Base-by-base conservation (phyloP, 2,329 filamentous ascomycete genomes). In the Daldinia sp. region DNA sequence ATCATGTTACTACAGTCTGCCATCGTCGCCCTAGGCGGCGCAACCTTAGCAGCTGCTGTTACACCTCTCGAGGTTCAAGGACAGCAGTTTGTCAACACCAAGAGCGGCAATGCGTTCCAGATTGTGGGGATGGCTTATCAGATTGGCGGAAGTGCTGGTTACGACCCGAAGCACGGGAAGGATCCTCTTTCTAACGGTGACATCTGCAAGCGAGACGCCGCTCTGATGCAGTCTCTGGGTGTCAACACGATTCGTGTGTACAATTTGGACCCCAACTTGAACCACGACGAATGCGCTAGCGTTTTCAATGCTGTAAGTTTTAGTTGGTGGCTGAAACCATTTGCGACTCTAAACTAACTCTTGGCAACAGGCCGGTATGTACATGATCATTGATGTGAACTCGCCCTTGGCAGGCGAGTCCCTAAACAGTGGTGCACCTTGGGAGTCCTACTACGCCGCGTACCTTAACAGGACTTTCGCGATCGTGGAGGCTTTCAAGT, bases 221-320 rank as follows among this genome's bases (percentile, higher is more conserved):
- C 89, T 35, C 82, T 91, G 65, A 87, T 90, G 83, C 89, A 92
- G 81, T 80, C 83, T 60, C 82, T 90, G 61, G 88, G 89, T 69
- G 82, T 90, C 77, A 91, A 91, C 81, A 83, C 89, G 68, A 88
- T 92, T 75, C 89, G 89, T 56, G 88, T 90, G n/a, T 91, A 91
- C 82, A 91, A 91, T 82, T 78, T 91, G 68, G 85, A 89, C 78
- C 89, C 89, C 33, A 79, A 89, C 74, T 79, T 90, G 69, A 90
- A 91, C 82, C 89, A 91, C 76, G 88, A 91, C 72, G 83, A 86
- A 71, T 91, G 89, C 75, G 89, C 87, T 65, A 89, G 86, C 73
- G 89, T 91, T 74, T 91, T 91, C 83, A 91, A 91, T 72, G 85
- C 86, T 28, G 87, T 77, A 57, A 75, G 75, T 74, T 59, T n/a